A percentile compares a stretch with the other conserved stretches of the same genome.
Evolutionary conservation across 2,329 filamentous ascomycete genomes (phyloP).

Genomic region (Cladorrhinum sp.): DNA sequence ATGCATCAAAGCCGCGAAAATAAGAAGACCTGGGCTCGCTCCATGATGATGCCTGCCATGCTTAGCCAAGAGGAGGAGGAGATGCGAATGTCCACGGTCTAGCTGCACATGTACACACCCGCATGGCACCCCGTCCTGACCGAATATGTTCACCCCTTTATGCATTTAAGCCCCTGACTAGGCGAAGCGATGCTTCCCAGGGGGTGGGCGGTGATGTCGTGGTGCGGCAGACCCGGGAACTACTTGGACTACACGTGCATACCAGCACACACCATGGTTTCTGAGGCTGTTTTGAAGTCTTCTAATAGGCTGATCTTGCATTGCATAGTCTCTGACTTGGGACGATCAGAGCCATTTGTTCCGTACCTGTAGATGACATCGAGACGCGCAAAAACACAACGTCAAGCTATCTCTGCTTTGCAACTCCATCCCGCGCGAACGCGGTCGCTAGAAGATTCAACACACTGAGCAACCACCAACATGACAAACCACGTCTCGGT

Average conservation of each 20-base stretch:
- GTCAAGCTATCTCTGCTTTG: not conserved
- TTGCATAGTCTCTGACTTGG: constrained; percentile 2
- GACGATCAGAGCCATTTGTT: not conserved
- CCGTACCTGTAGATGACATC: not conserved
- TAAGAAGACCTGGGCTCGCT: constrained; percentile 3
- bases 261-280: not conserved
- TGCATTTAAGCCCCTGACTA: not conserved
- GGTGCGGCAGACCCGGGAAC: not conserved
- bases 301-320: constrained; percentile 10
- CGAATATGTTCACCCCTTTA: not conserved
- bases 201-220: not conserved
- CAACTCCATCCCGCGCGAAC: not conserved
- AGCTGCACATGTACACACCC: not conserved
- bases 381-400: not conserved
- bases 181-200: too few relatives aligned
- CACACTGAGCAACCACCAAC: not conserved
- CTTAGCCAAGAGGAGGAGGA: not conserved
- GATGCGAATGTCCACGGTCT: not conserved
- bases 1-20: constrained; percentile 14
- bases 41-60: constrained; percentile 7
- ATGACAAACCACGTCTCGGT: not conserved
- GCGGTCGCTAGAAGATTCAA: not conserved
- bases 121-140: not conserved
- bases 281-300: constrained; percentile 1
- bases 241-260: not conserved